A percentile compares a stretch with the other conserved stretches of the same genome.
Evolutionary conservation across 768 basidiomycete genomes (phyloP).

Genomic region (Dioszegia hungarica): DNA sequence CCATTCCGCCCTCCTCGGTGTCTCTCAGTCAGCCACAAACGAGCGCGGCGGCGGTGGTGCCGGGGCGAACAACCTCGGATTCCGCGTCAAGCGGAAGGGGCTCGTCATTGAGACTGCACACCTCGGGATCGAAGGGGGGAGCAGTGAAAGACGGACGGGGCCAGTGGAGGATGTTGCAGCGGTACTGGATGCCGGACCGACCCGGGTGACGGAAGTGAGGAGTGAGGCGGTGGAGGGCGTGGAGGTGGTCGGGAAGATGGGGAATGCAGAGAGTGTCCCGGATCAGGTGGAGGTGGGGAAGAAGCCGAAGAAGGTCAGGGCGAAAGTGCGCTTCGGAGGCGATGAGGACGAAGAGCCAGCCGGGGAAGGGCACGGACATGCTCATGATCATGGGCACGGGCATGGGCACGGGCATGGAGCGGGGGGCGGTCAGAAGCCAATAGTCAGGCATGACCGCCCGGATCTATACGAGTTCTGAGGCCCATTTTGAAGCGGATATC

Average conservation of each 20-base stretch:
- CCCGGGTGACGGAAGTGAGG: neutral
- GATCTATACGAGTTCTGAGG: slow-evolving; percentile 49
- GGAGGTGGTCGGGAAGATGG: slow-evolving; percentile 8
- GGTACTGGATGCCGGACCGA: slow-evolving; percentile 1
- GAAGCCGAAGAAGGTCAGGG: slow-evolving; percentile 22
- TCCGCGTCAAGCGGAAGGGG: slow-evolving; percentile 82
- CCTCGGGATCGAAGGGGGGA: slow-evolving; percentile 51
- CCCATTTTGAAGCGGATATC: too few species aligned
- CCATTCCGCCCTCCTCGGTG: slow-evolving; percentile 75
- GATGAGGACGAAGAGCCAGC: slow-evolving; percentile 25
- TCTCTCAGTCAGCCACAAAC: slow-evolving; percentile 55
- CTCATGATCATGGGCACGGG: too few species aligned
- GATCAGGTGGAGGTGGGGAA: slow-evolving; percentile 2
- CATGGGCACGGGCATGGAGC: neutral
- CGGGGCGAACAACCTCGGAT: slow-evolving; percentile 95
- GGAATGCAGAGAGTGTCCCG: slow-evolving; percentile 1
- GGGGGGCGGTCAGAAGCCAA: slow-evolving; percentile 6
- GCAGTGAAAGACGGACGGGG: slow-evolving; percentile 46
- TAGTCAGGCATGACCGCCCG: slow-evolving; percentile 42
- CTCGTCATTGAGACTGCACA: slow-evolving; percentile 88
- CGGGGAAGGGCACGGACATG: slow-evolving; percentile 18
- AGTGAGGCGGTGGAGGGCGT: neutral
- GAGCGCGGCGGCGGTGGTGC: slow-evolving; percentile 53
- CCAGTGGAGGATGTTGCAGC: slow-evolving; percentile 21
- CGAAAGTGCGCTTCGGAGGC: slow-evolving; percentile 37